Percentiles rank a stretch among this genome's conserved stretches.
Conservation (phyloP, 2,329 filamentous ascomycete genomes). For the Calonectria fujianensis region DNA sequence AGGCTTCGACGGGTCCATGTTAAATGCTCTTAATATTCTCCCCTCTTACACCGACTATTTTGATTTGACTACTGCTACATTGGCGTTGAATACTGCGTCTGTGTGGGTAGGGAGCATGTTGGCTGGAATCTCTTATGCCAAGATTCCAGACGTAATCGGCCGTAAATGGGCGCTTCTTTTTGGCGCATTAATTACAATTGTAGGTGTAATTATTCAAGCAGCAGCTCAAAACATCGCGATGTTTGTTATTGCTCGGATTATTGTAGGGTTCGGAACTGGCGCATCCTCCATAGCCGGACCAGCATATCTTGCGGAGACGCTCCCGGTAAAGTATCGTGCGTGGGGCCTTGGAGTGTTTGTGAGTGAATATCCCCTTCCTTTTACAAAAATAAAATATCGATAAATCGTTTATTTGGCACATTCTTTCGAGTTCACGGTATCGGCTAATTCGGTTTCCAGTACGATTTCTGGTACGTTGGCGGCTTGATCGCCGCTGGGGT, state of each 20-base stretch:
- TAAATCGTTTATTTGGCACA: too few species aligned
- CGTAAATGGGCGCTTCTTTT: slow-evolving; percentile 29
- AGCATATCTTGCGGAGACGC: slow-evolving; percentile 70
- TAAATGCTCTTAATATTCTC: slow-evolving; percentile 72
- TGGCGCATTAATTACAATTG: slow-evolving; percentile 58
- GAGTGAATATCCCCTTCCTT: not conserved
- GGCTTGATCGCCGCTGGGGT: slow-evolving; percentile 69
- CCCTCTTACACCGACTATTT: slow-evolving; percentile 73
- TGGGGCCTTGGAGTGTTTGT: slow-evolving; percentile 48
- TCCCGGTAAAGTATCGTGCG: slow-evolving; percentile 57
- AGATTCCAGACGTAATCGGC: slow-evolving; percentile 29
- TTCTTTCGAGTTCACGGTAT: not conserved
- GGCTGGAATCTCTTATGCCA: slow-evolving; percentile 27
- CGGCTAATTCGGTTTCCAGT: not conserved
- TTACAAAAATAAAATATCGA: too few species aligned
- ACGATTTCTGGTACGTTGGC: slow-evolving; percentile 55
- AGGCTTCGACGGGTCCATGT: slow-evolving; percentile 22
- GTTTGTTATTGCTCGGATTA: slow-evolving; percentile 68
- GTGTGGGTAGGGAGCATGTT: slow-evolving; percentile 43
- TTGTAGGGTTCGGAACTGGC: slow-evolving; percentile 67
- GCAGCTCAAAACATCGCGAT: slow-evolving; percentile 71
- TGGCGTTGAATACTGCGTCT: slow-evolving; percentile 70
- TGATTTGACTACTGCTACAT: slow-evolving; percentile 68
- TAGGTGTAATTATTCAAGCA: slow-evolving; percentile 68
- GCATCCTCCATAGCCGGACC: slow-evolving; percentile 65